Base-by-base conservation (phyloP, 2,329 filamentous ascomycete species). In the Penicillium sp. region DNA sequence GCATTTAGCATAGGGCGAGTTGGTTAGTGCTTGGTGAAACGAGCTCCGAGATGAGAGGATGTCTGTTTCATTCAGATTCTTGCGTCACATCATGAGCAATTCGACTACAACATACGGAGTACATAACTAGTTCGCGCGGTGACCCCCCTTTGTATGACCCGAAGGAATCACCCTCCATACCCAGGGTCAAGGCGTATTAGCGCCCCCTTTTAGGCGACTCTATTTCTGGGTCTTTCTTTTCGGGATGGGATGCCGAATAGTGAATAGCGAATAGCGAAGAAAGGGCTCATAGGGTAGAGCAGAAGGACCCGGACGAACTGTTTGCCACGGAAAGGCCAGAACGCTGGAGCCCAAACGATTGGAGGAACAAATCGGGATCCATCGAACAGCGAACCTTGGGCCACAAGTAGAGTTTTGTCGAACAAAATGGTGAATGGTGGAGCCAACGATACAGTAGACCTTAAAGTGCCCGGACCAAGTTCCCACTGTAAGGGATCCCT, bases 1-100 rank as follows among this genome's bases (percentile, higher is more conserved):
- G 39, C 48, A 49, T 50, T 44, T 35, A 50, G 52, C 41, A 46
- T 43, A 15, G 40, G 46, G 42, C 23, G 41, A 44, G 41, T 47
- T 39, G 25, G 3, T 37, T 35, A 42, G 39, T 49, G 53, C 42
- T 47, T 46, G 40, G 42, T 58, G 55, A 59, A 57, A 59, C 55
- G 49, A 28, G 33, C 48, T 46, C 47, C 47, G 50, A 40, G 20
- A 23, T 23, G 20, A 23, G 20, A 23, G 20, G 20, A 23, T 23
- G 44, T 40, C 12, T 25, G 55, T 58, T 59, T 59, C 53, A 56
- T 9, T 40, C 42, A 38, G 37, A 24, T 46, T 44, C 45, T 49
- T 43, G 39, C 37, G 27, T 28, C 32, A 32, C 35, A 31, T 28
- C 27, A 27, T 3, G 20, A 3, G 33, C 10, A 27, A n/a, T 24